Percentiles rank a stretch among this genome's conserved stretches.
Conservation (phyloP, 2,329 filamentous ascomycete genomes). For the Trichoderma sp. region DNA sequence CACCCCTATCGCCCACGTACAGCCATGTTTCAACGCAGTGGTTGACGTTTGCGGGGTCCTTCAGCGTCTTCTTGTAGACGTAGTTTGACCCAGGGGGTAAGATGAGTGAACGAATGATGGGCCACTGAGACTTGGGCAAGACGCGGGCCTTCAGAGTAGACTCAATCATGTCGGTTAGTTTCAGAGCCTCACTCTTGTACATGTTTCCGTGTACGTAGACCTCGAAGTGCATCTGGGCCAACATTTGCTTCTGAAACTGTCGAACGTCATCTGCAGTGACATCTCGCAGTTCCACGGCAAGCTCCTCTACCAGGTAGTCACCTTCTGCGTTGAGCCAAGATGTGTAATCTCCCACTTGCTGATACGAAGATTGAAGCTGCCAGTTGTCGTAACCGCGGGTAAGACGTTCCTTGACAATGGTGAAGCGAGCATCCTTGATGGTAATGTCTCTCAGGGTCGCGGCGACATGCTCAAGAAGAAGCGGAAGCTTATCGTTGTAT, state of each 20-base stretch:
- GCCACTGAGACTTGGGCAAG: constrained; percentile 76
- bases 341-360: constrained; percentile 81
- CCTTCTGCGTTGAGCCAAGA: constrained; percentile 76
- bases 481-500: constrained; percentile 94
- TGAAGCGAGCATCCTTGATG: constrained; percentile 82
- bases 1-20: constrained; percentile 65
- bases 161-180: constrained; percentile 80
- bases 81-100: constrained; percentile 79
- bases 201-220: constrained; percentile 87
- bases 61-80: constrained; percentile 75
- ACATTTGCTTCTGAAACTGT: constrained; percentile 73
- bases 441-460: constrained; percentile 80
- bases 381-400: constrained; percentile 78
- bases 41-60: constrained; percentile 86
- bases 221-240: constrained; percentile 84
- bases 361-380: constrained; percentile 84
- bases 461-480: constrained; percentile 86
- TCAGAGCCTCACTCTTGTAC: constrained; percentile 88
- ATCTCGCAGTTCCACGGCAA: constrained; percentile 70
- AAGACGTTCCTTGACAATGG: constrained; percentile 84
- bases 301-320: constrained; percentile 75
- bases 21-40: constrained; percentile 80
- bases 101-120: constrained; percentile 71
- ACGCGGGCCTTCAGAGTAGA: constrained; percentile 70
- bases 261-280: constrained; percentile 74